Evolutionary conservation across 495 filamentous ascomycete genomes (phyloP), one percentile per base, ranked within the genome.

Genomic region (Aspergillus panamensis): DNA sequence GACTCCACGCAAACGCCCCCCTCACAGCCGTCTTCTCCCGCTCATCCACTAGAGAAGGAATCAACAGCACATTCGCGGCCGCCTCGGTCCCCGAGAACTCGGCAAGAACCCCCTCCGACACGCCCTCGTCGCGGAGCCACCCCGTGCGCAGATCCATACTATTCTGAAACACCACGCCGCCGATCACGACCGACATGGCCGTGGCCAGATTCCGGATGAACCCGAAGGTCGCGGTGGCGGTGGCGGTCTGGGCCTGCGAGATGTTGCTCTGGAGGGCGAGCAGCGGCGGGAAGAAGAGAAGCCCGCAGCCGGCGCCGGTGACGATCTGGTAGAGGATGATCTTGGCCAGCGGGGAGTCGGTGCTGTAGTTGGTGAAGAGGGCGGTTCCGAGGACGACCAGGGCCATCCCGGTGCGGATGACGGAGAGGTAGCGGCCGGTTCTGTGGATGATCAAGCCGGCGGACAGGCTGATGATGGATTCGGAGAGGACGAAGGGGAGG

Each of bases 221-320:
- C 1, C 82, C 79, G 53, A 91, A 87, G 0, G 89, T 90, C 0
- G 84, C 84, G 0, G 89, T 94, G 3, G 89, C 91, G 0, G 87
- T 83, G 0, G 86, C 91, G 14, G 88, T 87, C 48, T 95, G 89
- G 6, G 79, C 75, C 25, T 84, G 83, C 1, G 80, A 72, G 53
- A 92, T 83, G 25, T 79, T 79, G n/a, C 83, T 81, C 59, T 94
- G 90, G 1, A 96, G 73, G 0, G 92, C 89, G 43, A 96, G 87
- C 33, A 95, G 80, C 0, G 91, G 91, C 0, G 87, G 75, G 64
- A 72, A 64, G 64, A 82, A 80, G 21, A 79, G 70, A 20, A 80
- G 65, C 3, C 78, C 79, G 3, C 71, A 72, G 1, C 79, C 79
- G 1, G 74, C 53, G 17, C 88, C 91, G 6, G 82, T 79, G 25